Evolutionary conservation across 495 filamentous ascomycete species (phyloP), one percentile per base, ranked within the genome.

Genomic region (Aspergillus ellipticus): DNA sequence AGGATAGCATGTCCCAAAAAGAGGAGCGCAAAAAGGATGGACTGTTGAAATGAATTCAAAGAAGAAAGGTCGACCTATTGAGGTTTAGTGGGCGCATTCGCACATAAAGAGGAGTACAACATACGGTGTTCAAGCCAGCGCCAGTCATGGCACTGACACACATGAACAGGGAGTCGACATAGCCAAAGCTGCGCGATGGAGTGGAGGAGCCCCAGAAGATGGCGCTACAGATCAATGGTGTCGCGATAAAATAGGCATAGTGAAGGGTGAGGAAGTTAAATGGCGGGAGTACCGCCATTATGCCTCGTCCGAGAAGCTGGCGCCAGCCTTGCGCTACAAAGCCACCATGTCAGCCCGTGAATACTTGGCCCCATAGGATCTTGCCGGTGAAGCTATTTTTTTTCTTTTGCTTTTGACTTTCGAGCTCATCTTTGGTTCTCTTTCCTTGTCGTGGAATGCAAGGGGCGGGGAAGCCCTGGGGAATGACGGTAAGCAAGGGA

Each of bases 191-290:
- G 35, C 74, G 66, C 42, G 73, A 67, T 16, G 85, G 84, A 4
- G 75, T 82, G 1, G 87, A 86, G 3, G 82, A 80, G 39, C 79
- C 79, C 80, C 84, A 94, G 69, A 95, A 92, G 45, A 95, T 79
- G 43, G 87, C 54, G 35, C 87, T 89, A 22, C 79, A 73, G 33
- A 88, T 51, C n/a, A 93, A 61, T 39, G 77, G 83, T 20, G 83
- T 80, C 4, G 71, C 51, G 59, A 92, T 79, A 68, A 95, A 95
- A 70, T 95, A 95, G 54, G 78, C 69, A 79, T 93, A 88, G 65
- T 89, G 84, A 29, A 91, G 63, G 0, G 85, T 89, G 65, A 93
- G 85, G 70, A 92, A 95, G 66, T 92, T 92, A 52, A 85, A 69
- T 22, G 72, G 74, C 16, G 74, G 74, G 1, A 73, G 60, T 2